phyloP scores from a whole-genome alignment of 768 basidiomycete species.

The Sarcomyxa edulis region DNA sequence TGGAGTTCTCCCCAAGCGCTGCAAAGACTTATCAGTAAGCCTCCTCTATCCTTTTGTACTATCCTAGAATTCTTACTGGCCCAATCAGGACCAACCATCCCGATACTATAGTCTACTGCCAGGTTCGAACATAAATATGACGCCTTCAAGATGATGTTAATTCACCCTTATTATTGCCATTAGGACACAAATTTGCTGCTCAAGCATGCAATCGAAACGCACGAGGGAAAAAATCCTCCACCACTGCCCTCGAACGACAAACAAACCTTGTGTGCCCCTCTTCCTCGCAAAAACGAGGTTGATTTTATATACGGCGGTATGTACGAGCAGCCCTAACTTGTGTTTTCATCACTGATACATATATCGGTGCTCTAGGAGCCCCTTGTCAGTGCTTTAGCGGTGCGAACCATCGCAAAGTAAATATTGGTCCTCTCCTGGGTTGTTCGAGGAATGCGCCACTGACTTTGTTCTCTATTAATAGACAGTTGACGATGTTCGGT shows the following conservation, averaged over 20 bases:
- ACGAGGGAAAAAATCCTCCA: conserved; percentile 32
- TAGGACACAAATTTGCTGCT: conserved; percentile 56
- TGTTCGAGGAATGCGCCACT: too few species aligned
- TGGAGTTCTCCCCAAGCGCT: conserved; percentile 61
- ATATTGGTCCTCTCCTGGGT: too few species aligned
- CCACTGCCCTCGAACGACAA: conserved; percentile 33
- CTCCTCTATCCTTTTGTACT: neutral
- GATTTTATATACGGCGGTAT: conserved; percentile 74
- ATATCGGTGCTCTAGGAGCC: too few species aligned
- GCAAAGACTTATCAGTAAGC: conserved; percentile 59
- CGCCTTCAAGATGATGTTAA: too few species aligned
- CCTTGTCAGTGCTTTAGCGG: conserved; percentile 72
- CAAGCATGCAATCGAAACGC: conserved; percentile 47
- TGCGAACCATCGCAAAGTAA: conserved; percentile 58
- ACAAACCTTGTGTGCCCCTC: conserved; percentile 27
- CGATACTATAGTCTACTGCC: conserved; percentile 53
- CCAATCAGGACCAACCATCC: conserved; percentile 57
- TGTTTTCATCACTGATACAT: too few species aligned
- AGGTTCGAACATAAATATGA: too few species aligned
- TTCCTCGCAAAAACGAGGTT: conserved; percentile 57
- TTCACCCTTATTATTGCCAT: too few species aligned
- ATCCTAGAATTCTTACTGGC: conserved; percentile 2
- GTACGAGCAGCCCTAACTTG: too few species aligned
- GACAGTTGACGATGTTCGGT: conserved; percentile 61
- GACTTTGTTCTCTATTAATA: too few species aligned